Percentiles rank a stretch among this genome's conserved stretches.
Conservation (phyloP, 2,329 filamentous ascomycete genomes). For the Dactylellina leptospora region DNA sequence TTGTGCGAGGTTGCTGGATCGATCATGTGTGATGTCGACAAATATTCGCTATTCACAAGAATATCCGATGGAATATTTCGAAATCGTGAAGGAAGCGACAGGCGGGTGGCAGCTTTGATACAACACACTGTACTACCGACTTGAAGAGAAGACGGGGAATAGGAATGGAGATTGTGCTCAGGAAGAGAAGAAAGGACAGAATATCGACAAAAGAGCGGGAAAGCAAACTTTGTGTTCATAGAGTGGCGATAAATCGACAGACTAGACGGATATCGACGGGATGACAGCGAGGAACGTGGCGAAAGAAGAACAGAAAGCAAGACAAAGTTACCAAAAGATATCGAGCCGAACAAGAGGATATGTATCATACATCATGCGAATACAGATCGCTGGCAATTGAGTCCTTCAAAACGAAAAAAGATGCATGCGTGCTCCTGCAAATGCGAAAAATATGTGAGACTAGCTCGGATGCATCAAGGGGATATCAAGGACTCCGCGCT, state of each 20-base stretch:
- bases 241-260: constrained; percentile 21
- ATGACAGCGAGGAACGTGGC: neutral
- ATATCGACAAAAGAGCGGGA: constrained; percentile 1
- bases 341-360: constrained; percentile 16
- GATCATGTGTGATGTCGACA: neutral
- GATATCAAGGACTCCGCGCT: constrained; percentile 52
- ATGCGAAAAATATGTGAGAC: constrained; percentile 20
- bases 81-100: constrained; percentile 18
- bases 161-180: constrained; percentile 1
- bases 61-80: constrained; percentile 1
- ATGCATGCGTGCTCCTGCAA: constrained; percentile 41
- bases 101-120: constrained; percentile 4
- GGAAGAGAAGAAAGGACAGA: neutral
- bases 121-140: constrained; percentile 34
- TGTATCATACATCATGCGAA: constrained; percentile 47
- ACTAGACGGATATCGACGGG: neutral
- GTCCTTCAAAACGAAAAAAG: constrained; percentile 21
- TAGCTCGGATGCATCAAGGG: constrained; percentile 38
- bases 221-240: constrained; percentile 22
- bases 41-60: neutral
- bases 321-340: neutral
- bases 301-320: neutral
- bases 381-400: constrained; percentile 33
- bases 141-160: neutral
- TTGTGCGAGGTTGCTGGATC: constrained; percentile 9